Base-by-base conservation (phyloP, 2,329 filamentous ascomycete species). In the Rutstroemia sp. region DNA sequence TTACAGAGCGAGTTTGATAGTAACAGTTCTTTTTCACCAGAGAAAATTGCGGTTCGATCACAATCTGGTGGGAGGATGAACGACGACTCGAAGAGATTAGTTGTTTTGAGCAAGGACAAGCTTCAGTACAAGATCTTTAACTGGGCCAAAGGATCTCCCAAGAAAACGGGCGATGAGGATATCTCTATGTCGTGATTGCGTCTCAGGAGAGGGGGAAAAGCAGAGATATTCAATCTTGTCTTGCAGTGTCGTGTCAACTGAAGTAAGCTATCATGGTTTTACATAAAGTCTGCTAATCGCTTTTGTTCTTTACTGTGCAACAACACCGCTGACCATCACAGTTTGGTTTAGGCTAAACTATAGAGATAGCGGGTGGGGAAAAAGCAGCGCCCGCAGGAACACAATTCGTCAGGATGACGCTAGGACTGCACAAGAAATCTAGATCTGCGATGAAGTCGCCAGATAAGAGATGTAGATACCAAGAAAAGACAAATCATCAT, bases 41-140 rank as follows among this genome's bases (percentile, higher is more conserved):
- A 62, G 7, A 64, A 49, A 23, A 59, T 69, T 4, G 62, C 66
- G 30, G 50, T 68, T 38, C 59, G 65, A 54, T 55, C 50, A 25
- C 55, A 44, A 41, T 53, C 44, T 41, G 25, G 39, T 23, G 7
- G n/a, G 34, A 49, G 49, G 34, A 38, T 30, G 41, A 14, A 58
- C 59, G 57, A 58, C 23, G 58, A 64, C 23, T 51, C 45, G 19
- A 57, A 56, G 49, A 61, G 66, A 48, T 51, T 70, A 7, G 54
- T 67, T 34, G 27, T 70, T 27, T 52, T 69, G 7, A 57, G 60
- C 21, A 61, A 65, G 58, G 63, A 66, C 38, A 58, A 53, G 23
- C 19, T 64, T 42, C 62, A 65, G 21, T 70, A 69, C 45, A 66
- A 65, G 49, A 62, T 70, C 25, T 61, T 68, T 19, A 65, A 58